Evolutionary conservation across 805 yeast species (phyloP), one percentile per base, ranked within the genome.

Genomic region (Phaffomyces opuntiae): DNA sequence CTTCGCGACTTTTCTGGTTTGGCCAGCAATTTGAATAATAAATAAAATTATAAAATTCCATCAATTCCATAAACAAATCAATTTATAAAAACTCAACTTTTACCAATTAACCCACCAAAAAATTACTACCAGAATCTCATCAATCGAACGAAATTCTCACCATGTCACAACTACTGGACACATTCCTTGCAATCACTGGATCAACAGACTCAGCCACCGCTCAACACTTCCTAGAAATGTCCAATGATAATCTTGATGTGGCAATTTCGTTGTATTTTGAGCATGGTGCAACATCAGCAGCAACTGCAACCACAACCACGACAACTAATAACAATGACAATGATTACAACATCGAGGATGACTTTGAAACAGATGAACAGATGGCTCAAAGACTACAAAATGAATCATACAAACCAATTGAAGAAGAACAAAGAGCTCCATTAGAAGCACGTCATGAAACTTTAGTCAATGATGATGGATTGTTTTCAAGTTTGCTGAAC

Each of bases 261-360:
- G 98, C 99, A 0, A 86, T 93, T 8, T 79, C 88, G 13, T 68
- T 93, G 38, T 93, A 68, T 63, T 82, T 85, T 66, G 98, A 93
- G 53, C 75, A 74, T 53, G 81, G 81, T 26, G 51, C 65, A 36
- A 13, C 27, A 27, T 35, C 14, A 38, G 40, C 17, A 47, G 49
- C 11, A 26, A 46, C n/a, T 16, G 31, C 13, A 43, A 45, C 4
- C 36, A 36, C 12, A 13, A 21, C 38, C 53, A 14, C 34, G 21
- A 41, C 31, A 6, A 21, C 24, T 5, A 21, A 21, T 37, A 33
- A 42, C 21, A 45, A 40, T 11, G 9, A 29, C 55, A 16, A 19
- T 13, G 25, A 27, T 19, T 38, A 21, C 12, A 19, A 14, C 9
- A 19, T 57, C 7, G 53, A 58, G 5, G 70, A 17, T 17, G 31